Percentiles rank a stretch among this genome's conserved stretches.
Evolutionary conservation across 2,329 filamentous ascomycete species (phyloP).

Genomic region (Chaetomiaceae sp.): DNA sequence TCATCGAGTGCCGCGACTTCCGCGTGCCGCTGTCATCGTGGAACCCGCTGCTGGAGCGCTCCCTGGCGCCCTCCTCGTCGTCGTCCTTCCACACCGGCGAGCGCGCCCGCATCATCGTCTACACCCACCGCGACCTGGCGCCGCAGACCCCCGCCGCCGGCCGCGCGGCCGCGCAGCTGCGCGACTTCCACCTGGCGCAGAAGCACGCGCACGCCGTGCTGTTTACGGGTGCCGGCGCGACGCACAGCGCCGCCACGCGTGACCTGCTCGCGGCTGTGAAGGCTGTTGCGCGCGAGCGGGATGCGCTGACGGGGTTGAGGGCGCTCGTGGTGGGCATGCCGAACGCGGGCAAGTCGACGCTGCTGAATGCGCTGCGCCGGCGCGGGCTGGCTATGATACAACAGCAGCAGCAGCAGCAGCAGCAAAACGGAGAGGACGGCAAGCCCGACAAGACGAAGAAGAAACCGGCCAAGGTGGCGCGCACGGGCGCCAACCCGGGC

Average conservation of each 20-base stretch:
- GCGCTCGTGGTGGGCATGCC: constrained; percentile 94
- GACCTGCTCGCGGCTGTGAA: constrained; percentile 44
- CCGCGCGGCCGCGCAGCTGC: neutral
- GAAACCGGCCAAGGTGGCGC: constrained; percentile 56
- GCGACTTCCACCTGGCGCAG: constrained; percentile 12
- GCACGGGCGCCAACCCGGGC: constrained; percentile 80
- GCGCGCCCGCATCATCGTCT: constrained; percentile 72
- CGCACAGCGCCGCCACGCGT: constrained; percentile 23
- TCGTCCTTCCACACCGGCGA: constrained; percentile 63
- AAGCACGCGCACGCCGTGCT: constrained; percentile 26
- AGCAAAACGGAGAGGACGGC: too few species aligned
- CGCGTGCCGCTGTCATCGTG: constrained; percentile 82
- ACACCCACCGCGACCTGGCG: constrained; percentile 82
- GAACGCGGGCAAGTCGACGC: constrained; percentile 90
- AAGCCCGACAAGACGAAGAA: too few species aligned
- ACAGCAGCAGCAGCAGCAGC: too few species aligned
- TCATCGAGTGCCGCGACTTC: constrained; percentile 93
- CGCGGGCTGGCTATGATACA: constrained; percentile 57
- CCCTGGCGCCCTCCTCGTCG: constrained; percentile 52
- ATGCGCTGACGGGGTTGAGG: constrained; percentile 72
- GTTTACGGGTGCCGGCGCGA: constrained; percentile 27
- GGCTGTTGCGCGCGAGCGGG: constrained; percentile 40
- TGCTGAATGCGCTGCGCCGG: constrained; percentile 80
- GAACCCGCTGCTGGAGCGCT: constrained; percentile 82
- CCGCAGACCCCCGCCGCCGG: constrained; percentile 18